These are phyloP conservation scores for Lantana camara DNA, from an alignment of 257 asterid genomes.

Conservation along the genomic window DNA sequence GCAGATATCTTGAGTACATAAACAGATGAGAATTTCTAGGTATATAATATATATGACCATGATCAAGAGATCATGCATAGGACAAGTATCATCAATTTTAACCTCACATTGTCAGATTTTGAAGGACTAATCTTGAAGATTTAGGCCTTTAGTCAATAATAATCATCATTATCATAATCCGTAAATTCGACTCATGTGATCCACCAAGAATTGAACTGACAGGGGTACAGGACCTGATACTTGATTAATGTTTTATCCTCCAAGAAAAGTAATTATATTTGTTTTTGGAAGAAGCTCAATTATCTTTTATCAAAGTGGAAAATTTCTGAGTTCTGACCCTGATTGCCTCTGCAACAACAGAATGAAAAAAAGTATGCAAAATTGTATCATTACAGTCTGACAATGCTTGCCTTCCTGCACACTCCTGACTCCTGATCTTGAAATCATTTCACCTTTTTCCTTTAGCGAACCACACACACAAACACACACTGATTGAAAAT, in stretches of 20 bases:
- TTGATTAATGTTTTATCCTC: too few species aligned
- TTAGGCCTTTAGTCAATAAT: background rate
- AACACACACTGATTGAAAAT: background rate
- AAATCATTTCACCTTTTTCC: background rate
- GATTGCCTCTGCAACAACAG: background rate
- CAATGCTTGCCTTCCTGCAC: conserved; percentile 10
- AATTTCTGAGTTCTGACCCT: too few species aligned
- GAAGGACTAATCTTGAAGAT: background rate
- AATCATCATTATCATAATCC: background rate
- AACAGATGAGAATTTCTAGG: background rate
- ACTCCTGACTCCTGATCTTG: conserved; percentile 12
- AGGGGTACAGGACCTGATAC: too few species aligned
- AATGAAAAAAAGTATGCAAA: background rate
- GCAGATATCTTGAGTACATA: too few species aligned
- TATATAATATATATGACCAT: background rate
- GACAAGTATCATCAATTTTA: background rate
- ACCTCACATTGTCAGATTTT: background rate
- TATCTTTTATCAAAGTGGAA: too few species aligned
- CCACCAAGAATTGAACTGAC: too few species aligned
- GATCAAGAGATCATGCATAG: background rate
- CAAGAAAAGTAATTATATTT: too few species aligned
- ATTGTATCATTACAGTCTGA: background rate
- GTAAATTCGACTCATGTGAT: background rate
- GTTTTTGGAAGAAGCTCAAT: too few species aligned
- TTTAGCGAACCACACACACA: background rate